Conservation (phyloP, 257 asterid genomes). For the Jaltomata sinuosa region DNA sequence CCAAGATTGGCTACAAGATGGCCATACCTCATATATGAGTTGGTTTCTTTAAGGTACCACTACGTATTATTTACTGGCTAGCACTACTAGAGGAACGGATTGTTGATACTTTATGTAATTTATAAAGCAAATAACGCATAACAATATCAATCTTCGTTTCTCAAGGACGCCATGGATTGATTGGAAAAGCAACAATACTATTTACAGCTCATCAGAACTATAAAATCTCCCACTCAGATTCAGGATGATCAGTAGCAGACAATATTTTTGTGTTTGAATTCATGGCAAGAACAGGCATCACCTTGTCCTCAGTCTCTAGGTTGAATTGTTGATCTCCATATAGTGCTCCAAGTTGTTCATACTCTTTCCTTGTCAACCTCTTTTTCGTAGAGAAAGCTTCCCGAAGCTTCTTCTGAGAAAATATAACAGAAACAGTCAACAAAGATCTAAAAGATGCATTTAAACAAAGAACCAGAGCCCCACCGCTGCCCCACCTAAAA, state of each 20-base stretch:
- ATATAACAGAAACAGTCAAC: background rate
- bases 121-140: background rate
- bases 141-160: background rate
- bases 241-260: conserved; percentile 10
- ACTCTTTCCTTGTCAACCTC: conserved; percentile 37
- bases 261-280: background rate
- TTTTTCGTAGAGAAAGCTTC: conserved; percentile 40
- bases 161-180: background rate
- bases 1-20: background rate
- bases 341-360: conserved; percentile 17
- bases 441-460: background rate
- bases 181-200: background rate
- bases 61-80: background rate
- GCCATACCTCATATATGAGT: background rate
- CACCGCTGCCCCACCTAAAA: background rate
- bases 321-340: background rate
- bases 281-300: background rate
- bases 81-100: background rate
- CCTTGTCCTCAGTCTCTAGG: conserved; percentile 1
- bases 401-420: conserved; percentile 44
- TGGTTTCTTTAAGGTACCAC: background rate
- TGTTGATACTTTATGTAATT: background rate
- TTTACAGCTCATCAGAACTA: conserved; percentile 4
- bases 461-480: background rate
- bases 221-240: conserved; percentile 41